These are phyloP conservation scores for Sclerotinia trifoliorum DNA, from an alignment of 2,329 filamentous ascomycete species.

Conservation along the genomic window DNA sequence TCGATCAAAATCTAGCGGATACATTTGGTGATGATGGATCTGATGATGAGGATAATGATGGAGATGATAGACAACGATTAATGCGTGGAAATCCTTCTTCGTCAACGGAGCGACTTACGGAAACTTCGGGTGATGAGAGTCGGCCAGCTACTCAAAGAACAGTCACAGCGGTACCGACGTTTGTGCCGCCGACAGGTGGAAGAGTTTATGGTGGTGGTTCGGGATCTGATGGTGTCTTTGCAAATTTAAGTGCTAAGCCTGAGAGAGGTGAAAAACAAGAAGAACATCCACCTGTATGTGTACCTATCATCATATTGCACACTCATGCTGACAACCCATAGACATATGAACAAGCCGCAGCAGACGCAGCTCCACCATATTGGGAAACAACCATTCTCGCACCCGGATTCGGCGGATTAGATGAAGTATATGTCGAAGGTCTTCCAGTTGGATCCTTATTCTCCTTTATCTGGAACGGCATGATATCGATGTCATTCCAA, in stretches of 20 bases:
- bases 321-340: slow-evolving; percentile 43
- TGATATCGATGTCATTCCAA: slow-evolving; percentile 97
- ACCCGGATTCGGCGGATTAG: slow-evolving; percentile 81
- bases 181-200: slow-evolving; percentile 32
- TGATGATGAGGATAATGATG: slow-evolving; percentile 68
- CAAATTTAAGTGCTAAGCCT: slow-evolving; percentile 88
- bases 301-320: slow-evolving; percentile 14
- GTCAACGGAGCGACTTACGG: slow-evolving; percentile 30
- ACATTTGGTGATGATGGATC: slow-evolving; percentile 85
- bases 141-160: slow-evolving; percentile 33
- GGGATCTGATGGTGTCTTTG: slow-evolving; percentile 93
- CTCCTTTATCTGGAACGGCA: slow-evolving; percentile 86
- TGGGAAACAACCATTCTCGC: slow-evolving; percentile 99
- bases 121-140: slow-evolving; percentile 25
- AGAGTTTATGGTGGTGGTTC: slow-evolving; percentile 69
- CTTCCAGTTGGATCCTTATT: slow-evolving; percentile 88
- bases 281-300: slow-evolving; percentile 88
- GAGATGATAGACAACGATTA: slow-evolving; percentile 81
- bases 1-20: slow-evolving; percentile 82
- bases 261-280: slow-evolving; percentile 77
- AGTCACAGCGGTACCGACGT: slow-evolving; percentile 35
- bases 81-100: slow-evolving; percentile 62
- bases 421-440: slow-evolving; percentile 96
- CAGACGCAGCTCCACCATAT: slow-evolving; percentile 92
- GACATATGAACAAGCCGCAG: slow-evolving; percentile 98